Evolutionary conservation across 2,329 filamentous ascomycete species (phyloP).

Genomic region (Hirsutella thompsonii): DNA sequence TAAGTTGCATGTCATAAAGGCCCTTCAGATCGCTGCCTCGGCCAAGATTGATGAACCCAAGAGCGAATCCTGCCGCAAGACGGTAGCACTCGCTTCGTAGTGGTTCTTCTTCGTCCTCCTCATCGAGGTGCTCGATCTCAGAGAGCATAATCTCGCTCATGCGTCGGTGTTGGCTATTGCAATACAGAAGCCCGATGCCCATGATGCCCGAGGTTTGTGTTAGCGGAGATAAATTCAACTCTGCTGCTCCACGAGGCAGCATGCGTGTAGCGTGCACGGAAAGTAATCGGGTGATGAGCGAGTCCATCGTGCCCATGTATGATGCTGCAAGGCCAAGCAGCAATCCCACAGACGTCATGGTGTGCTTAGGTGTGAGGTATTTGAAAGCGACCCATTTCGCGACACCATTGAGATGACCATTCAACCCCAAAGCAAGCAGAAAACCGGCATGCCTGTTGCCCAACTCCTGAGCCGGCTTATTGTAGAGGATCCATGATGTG

Average conservation of each 20-base stretch:
- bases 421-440: constrained; percentile 77
- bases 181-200: constrained; percentile 91
- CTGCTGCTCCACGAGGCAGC: constrained; percentile 82
- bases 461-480: constrained; percentile 75
- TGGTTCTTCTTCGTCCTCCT: constrained; percentile 69
- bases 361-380: constrained; percentile 97
- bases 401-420: constrained; percentile 85
- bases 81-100: constrained; percentile 93
- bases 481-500: constrained; percentile 97
- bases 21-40: constrained; percentile 81
- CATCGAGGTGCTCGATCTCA: constrained; percentile 79
- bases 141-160: constrained; percentile 99
- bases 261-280: constrained; percentile 95
- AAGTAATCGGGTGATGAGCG: constrained; percentile 78
- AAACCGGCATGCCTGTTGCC: constrained; percentile 96
- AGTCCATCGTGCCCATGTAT: constrained; percentile 95
- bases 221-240: constrained; percentile 82
- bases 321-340: constrained; percentile 85
- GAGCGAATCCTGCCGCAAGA: constrained; percentile 80
- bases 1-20: constrained; percentile 84
- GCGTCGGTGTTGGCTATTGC: constrained; percentile 85
- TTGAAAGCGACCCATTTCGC: constrained; percentile 99
- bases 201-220: constrained; percentile 95
- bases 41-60: constrained; percentile 89
- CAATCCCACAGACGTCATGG: constrained; percentile 97